Conservation (phyloP, 352 stramenopile genomes). For the Globisporangium nunn region DNA sequence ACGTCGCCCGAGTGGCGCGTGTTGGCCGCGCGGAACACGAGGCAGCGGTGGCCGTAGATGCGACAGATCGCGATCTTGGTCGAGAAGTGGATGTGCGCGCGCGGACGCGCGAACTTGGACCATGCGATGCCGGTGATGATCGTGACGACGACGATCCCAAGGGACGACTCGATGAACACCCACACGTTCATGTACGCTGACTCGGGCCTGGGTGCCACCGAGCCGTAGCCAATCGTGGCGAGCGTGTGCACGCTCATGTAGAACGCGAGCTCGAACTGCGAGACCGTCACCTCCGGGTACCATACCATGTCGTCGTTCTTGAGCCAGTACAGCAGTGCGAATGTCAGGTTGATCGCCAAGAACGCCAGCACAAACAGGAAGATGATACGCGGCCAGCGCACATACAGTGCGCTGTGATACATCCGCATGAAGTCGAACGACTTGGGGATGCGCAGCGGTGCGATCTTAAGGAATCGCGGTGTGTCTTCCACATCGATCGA, state of each 20-base stretch:
- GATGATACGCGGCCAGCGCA: conserved; percentile 65
- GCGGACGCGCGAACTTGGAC: conserved; percentile 78
- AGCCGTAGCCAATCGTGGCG: conserved; percentile 76
- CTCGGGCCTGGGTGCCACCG: conserved; percentile 37
- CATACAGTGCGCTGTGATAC: conserved; percentile 71
- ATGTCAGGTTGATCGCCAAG: conserved; percentile 51
- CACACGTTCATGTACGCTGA: conserved; percentile 72
- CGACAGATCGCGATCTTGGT: conserved; percentile 52
- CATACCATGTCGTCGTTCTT: conserved; percentile 22
- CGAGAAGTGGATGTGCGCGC: conserved; percentile 81
- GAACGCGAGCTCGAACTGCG: conserved; percentile 59
- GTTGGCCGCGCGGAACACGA: conserved; percentile 78
- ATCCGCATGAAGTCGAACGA: conserved; percentile 76
- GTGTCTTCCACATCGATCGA: conserved; percentile 79
- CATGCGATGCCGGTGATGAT: conserved; percentile 83
- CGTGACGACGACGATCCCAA: conserved; percentile 71
- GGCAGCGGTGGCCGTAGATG: conserved; percentile 69
- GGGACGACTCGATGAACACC: conserved; percentile 68
- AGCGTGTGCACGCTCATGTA: conserved; percentile 83
- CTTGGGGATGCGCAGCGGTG: conserved; percentile 69
- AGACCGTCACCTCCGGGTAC: conserved; percentile 43
- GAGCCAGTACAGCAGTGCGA: conserved; percentile 61
- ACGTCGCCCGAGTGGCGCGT: conserved; percentile 74
- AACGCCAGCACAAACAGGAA: conserved; percentile 67
- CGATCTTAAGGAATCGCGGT: conserved; percentile 65